Evolutionary conservation across 768 basidiomycete genomes (phyloP).

Genomic region (Trichaptum fuscoviolaceum): DNA sequence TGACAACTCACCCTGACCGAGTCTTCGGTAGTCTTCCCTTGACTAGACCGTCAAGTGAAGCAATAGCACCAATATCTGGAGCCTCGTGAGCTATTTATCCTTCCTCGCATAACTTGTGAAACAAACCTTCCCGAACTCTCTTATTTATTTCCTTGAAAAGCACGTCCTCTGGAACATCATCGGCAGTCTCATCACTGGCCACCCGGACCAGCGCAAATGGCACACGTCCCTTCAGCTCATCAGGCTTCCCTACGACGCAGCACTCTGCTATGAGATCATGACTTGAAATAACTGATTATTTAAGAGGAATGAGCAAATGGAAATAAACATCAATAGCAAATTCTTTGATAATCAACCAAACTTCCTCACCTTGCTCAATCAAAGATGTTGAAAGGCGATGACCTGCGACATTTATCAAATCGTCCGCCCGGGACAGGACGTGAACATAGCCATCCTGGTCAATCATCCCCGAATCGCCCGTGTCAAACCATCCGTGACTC

Average conservation of each 20-base stretch:
- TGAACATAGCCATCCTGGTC: constrained; percentile 6
- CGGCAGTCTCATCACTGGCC: not conserved
- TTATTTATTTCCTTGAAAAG: not conserved
- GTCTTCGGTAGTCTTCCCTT: constrained; percentile 1
- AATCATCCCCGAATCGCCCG: constrained; percentile 4
- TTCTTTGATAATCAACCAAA: not conserved
- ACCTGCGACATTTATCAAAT: constrained; percentile 1
- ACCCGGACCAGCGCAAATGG: not conserved
- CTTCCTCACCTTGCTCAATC: not conserved
- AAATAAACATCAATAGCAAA: not conserved
- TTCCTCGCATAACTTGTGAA: not conserved
- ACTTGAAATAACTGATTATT: constrained; percentile 1
- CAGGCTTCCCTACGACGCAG: constrained; percentile 1
- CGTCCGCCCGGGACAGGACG: constrained; percentile 1
- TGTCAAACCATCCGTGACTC: constrained; percentile 3
- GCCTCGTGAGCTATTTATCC: not conserved
- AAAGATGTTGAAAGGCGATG: not conserved
- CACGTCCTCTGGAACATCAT: constrained; percentile 9
- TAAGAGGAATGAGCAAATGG: not conserved
- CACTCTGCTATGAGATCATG: not conserved
- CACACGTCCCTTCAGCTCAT: not conserved
- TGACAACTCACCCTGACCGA: not conserved
- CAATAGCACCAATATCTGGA: constrained; percentile 3
- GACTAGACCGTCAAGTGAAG: not conserved
- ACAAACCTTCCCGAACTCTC: not conserved